Evolutionary conservation across 345 rosid species (phyloP).

Genomic region (thale cress (Arabidopsis thaliana)): DNA sequence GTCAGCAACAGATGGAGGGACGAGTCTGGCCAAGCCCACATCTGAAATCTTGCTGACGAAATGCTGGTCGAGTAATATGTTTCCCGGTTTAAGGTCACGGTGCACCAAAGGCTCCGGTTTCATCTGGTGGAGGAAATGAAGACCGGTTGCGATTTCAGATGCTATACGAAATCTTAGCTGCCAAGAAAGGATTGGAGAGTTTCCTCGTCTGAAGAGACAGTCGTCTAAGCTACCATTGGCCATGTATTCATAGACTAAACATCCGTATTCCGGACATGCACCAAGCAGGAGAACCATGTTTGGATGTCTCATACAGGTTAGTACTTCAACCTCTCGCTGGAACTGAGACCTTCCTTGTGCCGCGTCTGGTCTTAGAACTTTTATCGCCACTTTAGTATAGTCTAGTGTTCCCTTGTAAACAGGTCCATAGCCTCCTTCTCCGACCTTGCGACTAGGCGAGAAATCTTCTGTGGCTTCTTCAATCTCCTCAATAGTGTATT

Average conservation of each 20-base stretch:
- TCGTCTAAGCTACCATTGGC: constrained; percentile 94
- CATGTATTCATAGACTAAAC: constrained; percentile 90
- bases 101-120: constrained; percentile 97
- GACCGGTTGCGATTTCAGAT: constrained; percentile 83
- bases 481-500: constrained; percentile 75
- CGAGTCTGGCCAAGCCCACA: constrained; percentile 91
- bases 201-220: constrained; percentile 60
- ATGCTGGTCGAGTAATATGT: constrained; percentile 79
- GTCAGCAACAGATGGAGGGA: constrained; percentile 79
- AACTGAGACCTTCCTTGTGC: constrained; percentile 87
- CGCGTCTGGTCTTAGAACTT: constrained; percentile 87
- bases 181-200: constrained; percentile 71
- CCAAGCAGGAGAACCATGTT: constrained; percentile 97
- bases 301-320: constrained; percentile 84
- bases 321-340: constrained; percentile 84
- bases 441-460: constrained; percentile 61
- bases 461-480: constrained; percentile 73
- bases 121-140: constrained; percentile 87
- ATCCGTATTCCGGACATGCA: constrained; percentile 88
- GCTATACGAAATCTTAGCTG: constrained; percentile 73
- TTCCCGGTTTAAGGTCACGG: constrained; percentile 90
- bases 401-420: constrained; percentile 68
- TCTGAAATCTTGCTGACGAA: constrained; percentile 92
- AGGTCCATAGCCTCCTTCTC: constrained; percentile 98
- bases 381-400: constrained; percentile 79